Percentiles rank a stretch among this genome's conserved stretches.
These are phyloP conservation scores for Daldinia sp. DNA, from an alignment of 2,329 filamentous ascomycete species.

Conservation along the genomic window DNA sequence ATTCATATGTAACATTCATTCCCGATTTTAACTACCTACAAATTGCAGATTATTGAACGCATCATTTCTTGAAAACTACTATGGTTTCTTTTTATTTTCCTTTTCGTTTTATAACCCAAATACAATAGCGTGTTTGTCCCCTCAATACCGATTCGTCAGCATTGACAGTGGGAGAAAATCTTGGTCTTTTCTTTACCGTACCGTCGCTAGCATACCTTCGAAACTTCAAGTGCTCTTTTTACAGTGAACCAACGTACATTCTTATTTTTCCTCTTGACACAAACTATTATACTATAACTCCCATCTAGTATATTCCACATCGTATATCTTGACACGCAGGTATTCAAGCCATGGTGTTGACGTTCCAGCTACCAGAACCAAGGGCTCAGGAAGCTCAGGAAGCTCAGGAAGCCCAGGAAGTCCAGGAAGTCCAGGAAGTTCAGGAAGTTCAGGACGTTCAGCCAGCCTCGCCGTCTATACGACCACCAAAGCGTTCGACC, in stretches of 20 bases:
- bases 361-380: not conserved
- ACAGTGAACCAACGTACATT: not conserved
- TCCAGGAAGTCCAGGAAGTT: not conserved
- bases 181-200: not conserved
- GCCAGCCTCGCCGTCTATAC: not conserved
- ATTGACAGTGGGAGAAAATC: conserved; percentile 5
- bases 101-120: not conserved
- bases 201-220: not conserved
- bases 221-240: not conserved
- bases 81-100: not conserved
- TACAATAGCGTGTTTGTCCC: not conserved
- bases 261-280: not conserved
- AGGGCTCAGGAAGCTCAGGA: not conserved
- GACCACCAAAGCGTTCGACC: conserved; percentile 14
- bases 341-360: conserved; percentile 20
- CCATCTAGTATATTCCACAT: conserved; percentile 2
- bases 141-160: conserved; percentile 1
- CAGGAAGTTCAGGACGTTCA: not conserved
- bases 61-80: not conserved
- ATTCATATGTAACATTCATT: not conserved
- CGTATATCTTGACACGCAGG: conserved; percentile 17
- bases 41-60: not conserved
- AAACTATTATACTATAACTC: not conserved
- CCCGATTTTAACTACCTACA: not conserved
- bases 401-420: not conserved